Evolutionary conservation across 2,329 filamentous ascomycete species (phyloP).

Genomic region (Fragosphaeria purpurea): DNA sequence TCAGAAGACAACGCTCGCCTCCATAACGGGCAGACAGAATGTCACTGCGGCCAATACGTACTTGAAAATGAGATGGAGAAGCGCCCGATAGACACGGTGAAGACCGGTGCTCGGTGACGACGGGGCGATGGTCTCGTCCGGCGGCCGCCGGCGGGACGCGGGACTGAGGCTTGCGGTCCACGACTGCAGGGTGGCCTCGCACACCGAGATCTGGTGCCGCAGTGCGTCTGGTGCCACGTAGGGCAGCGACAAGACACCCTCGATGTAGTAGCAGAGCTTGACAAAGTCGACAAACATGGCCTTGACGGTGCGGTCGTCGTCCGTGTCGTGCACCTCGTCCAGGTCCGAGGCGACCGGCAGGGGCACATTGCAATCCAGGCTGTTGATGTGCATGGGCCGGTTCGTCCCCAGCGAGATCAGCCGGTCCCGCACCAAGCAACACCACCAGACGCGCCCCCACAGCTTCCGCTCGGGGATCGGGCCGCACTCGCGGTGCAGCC

Average conservation of each 20-base stretch:
- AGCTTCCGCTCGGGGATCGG: constrained; percentile 10
- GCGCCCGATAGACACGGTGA: too few species aligned
- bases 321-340: constrained; percentile 10
- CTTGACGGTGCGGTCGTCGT: constrained; percentile 12
- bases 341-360: constrained; percentile 11
- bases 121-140: background rate
- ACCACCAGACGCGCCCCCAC: constrained; percentile 15
- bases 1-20: too few species aligned
- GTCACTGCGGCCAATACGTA: too few species aligned
- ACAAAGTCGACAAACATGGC: constrained; percentile 13
- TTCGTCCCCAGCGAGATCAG: constrained; percentile 14
- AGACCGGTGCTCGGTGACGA: background rate
- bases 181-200: constrained; percentile 8
- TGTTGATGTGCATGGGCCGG: constrained; percentile 15
- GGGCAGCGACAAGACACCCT: constrained; percentile 12
- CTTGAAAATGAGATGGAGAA: too few species aligned
- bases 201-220: constrained; percentile 9
- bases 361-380: constrained; percentile 13
- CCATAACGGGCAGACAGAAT: too few species aligned
- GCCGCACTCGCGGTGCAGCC: constrained; percentile 10
- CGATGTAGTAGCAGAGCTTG: constrained; percentile 14
- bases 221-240: background rate
- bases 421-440: constrained; percentile 13
- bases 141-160: background rate
- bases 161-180: background rate